Evolutionary conservation across 768 basidiomycete species (phyloP), one percentile per base, ranked within the genome.

Genomic region (Termitomyces sp.): DNA sequence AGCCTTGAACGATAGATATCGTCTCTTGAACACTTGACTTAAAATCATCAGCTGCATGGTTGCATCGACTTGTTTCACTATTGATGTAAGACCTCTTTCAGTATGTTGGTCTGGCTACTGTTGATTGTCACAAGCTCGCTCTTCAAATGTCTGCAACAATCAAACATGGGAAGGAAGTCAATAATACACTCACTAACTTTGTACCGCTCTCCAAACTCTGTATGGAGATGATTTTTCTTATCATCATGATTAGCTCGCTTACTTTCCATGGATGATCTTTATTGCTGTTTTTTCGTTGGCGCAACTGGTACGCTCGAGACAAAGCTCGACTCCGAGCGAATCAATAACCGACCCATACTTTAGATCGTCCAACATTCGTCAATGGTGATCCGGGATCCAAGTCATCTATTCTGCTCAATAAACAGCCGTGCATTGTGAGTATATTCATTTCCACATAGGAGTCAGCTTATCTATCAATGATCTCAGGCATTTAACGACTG

Each of bases 1-100:
- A 45, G 59, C 36, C 15, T 51, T 18, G 1, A 24, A 9, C n/a
- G 8, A 46, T 50, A 8, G 20, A 15, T 18, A 27, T 44, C 41
- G 6, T 13, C 18, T n/a, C 18, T 18, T 15, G 3, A 54, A 18
- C 9, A 30, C 27, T 27, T 27, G 4, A 27, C 27, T 42, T 6
- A 54, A n/a, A 12, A n/a, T 24, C 3, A 20, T 22, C 22, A 60
- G 59, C 15, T 60, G 55, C 16, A 48, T 60, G 12, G 27, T 57
- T 2, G 49, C 47, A 27, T 57, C 48, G 7, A 45, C 49, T 27
- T 60, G 55, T 36, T 60, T 57, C 27, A 24, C 55, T 45, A 49
- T 52, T 8, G 59, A 58, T 36, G 54, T 55, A 27, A n/a, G 12
- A 22, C 20, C 22, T 56, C 36, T 11, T 12, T 36, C 16, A 6